Base-by-base conservation (phyloP, 495 filamentous ascomycete species). In the Lichenothelia convexa region DNA sequence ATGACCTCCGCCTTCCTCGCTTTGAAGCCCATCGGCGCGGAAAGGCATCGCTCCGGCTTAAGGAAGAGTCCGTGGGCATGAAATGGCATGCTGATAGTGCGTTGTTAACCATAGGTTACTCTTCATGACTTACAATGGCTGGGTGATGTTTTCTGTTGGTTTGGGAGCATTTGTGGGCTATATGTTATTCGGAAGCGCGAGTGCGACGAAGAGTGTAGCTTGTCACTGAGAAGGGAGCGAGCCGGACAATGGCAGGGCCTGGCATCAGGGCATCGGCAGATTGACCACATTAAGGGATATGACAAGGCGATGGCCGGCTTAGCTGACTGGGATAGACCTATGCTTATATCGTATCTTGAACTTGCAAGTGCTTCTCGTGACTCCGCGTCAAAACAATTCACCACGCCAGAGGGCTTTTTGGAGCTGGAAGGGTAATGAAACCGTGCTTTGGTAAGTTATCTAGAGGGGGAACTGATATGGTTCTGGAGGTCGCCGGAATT, bases 101-200 rank as follows among this genome's bases (percentile, higher is more conserved):
- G 3, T n/a, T 33, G 8, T 33, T 9, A 8, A 23, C 9, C 3
- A 22, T 33, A 97, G 89, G 89, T 62, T 99, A 43, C 63, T 99
- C 16, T 99, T 99, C 60, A 99, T 99, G 89, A 99, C 91, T 2
- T 99, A 99, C 56, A 99, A 99, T 46, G 89, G 91, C 12, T 85
- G 76, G 67, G 75, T 99, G 39, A 99, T 99, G 89, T 55, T 93
- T 42, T 69, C 87, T 0, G 83, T 94, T 8, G 81, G 78, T 8
- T 64, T 87, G 9, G 89, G 89, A 17, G 86, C 86, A 0, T 92
- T 87, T 36, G 47, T 93, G 30, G 89, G 89, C 24, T 93, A 92
- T 53, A 50, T 93, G 18, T 45, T 77, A 27, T 99, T 93, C 58
- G 45, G 49, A 30, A 63, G 64, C 40, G 73, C 74, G 11, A 66